Conservation (phyloP, 108 stramenopile species). For the Aurantiochytrium sp. region DNA sequence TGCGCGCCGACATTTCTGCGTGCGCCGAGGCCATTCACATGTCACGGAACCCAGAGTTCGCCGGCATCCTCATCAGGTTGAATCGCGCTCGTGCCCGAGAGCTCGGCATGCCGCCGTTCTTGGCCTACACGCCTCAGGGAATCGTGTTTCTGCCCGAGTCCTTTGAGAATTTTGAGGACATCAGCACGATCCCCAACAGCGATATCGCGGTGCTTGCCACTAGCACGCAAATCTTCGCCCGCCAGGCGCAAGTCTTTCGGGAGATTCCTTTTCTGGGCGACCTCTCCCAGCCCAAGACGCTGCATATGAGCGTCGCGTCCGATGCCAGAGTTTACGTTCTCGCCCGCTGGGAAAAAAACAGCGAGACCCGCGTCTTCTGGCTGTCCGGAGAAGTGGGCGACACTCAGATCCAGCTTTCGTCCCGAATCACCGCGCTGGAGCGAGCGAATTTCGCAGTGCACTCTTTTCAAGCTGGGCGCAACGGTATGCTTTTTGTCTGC, state of each 20-base stretch:
- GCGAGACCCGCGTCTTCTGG: neutral
- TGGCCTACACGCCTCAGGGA: neutral
- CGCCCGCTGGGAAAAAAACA: neutral
- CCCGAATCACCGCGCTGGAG: neutral
- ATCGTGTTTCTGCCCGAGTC: neutral
- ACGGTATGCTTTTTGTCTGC: neutral
- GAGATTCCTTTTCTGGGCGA: neutral
- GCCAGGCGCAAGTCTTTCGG: neutral
- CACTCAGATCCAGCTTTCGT: neutral
- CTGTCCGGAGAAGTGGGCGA: neutral
- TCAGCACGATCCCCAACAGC: neutral
- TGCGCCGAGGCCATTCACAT: neutral
- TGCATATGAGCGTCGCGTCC: neutral
- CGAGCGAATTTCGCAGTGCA: neutral
- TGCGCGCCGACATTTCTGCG: neutral
- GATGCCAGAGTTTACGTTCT: neutral
- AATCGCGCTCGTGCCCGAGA: neutral
- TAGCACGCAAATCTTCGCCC: neutral
- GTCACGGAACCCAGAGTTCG: neutral
- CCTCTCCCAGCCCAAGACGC: neutral
- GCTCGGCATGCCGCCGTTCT: neutral
- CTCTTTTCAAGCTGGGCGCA: neutral
- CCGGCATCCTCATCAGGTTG: neutral
- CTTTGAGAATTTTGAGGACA: neutral
- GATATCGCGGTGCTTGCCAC: neutral